Conservation (phyloP, 345 rosid genomes). For the Euphorbia lathyris region DNA sequence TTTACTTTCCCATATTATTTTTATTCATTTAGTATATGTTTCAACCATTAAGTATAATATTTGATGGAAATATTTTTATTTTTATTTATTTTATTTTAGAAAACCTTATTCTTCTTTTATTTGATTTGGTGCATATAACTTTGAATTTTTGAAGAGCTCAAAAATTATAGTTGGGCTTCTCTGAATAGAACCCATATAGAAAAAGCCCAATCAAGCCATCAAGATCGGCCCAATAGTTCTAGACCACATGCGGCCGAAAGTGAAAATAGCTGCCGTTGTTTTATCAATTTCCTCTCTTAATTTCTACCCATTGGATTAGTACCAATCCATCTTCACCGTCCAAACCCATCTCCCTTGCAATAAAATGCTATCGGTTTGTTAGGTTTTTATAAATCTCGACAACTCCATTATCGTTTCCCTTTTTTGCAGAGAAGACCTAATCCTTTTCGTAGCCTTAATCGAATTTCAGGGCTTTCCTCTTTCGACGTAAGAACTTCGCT, state of each 20-base stretch:
- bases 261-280: neutral
- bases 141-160: no score
- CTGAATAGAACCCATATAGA: neutral
- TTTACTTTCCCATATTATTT: no score
- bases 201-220: neutral
- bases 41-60: no score
- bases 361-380: neutral
- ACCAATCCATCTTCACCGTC: constrained; percentile 15
- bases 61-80: no score
- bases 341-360: neutral
- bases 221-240: no score
- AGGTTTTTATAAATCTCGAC: neutral
- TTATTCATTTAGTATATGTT: no score
- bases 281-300: neutral
- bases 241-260: neutral
- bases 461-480: neutral
- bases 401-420: neutral
- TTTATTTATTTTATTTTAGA: no score
- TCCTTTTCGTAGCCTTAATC: neutral
- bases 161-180: no score
- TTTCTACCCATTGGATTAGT: constrained; percentile 14
- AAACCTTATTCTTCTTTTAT: no score
- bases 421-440: neutral
- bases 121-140: no score
- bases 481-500: neutral